Percentiles rank a stretch among this genome's conserved stretches.
These are phyloP conservation scores for Lanmaoa pseudosensibilis DNA, from an alignment of 768 basidiomycete genomes.

Conservation along the genomic window DNA sequence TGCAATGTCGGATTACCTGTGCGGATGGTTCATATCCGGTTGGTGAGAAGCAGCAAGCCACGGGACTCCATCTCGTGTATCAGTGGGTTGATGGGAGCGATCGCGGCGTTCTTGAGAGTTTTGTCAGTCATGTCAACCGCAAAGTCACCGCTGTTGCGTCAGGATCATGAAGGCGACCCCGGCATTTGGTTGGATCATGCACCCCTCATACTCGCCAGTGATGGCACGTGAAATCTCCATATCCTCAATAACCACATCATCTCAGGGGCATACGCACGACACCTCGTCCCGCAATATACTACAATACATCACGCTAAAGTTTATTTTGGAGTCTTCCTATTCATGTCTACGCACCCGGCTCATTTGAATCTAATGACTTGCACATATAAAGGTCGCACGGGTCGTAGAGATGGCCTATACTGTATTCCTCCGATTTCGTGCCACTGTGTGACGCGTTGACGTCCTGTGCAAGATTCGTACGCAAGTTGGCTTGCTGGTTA, in stretches of 20 bases:
- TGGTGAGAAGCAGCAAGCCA: constrained; percentile 8
- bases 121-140: constrained; percentile 62
- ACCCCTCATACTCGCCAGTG: too few relatives aligned
- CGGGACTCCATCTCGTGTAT: constrained; percentile 35
- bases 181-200: too few relatives aligned
- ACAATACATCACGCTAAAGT: background rate
- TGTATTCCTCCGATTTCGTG: too few relatives aligned
- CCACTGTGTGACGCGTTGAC: too few relatives aligned
- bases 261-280: background rate
- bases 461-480: too few relatives aligned
- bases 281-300: background rate
- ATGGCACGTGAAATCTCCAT: too few relatives aligned
- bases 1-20: constrained; percentile 30
- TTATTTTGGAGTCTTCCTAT: too few relatives aligned
- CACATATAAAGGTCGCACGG: too few relatives aligned
- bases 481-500: too few relatives aligned
- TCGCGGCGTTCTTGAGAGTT: constrained; percentile 60
- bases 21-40: constrained; percentile 10
- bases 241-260: background rate
- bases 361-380: too few relatives aligned
- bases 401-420: too few relatives aligned
- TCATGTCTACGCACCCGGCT: too few relatives aligned
- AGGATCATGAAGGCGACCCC: background rate
- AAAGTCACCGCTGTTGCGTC: constrained; percentile 35
- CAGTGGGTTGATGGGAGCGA: constrained; percentile 67